A percentile compares a stretch with the other conserved stretches of the same genome.
phyloP scores from a whole-genome alignment of 2,329 filamentous ascomycete species.

The Macroventuria anomochaeta region DNA sequence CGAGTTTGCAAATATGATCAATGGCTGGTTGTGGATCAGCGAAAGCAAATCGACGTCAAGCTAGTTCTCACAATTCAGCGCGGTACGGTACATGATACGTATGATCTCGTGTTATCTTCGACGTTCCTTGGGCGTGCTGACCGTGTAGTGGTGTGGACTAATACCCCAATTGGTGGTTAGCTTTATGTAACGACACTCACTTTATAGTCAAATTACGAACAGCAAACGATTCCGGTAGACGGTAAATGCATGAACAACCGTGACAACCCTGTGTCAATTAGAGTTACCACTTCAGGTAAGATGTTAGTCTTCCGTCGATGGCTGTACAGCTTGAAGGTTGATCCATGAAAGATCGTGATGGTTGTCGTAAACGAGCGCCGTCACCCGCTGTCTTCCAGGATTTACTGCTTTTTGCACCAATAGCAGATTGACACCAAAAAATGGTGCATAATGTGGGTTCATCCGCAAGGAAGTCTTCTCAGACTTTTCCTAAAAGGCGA shows the following conservation, averaged over 20 bases:
- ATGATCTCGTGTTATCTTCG: too few species aligned
- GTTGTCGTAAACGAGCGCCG: conserved; percentile 19
- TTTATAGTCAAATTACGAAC: too few species aligned
- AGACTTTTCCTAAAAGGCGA: background rate
- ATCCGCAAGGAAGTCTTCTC: background rate
- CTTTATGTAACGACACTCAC: too few species aligned
- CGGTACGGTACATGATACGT: too few species aligned
- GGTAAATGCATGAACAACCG: too few species aligned
- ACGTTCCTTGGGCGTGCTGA: too few species aligned
- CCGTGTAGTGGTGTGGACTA: too few species aligned
- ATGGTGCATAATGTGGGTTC: conserved; percentile 10
- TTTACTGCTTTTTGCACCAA: conserved; percentile 9
- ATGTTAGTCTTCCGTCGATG: conserved; percentile 17
- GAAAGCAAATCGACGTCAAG: too few species aligned
- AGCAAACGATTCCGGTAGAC: background rate
- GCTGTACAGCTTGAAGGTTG: conserved; percentile 29
- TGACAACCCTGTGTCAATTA: background rate
- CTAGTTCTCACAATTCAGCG: too few species aligned
- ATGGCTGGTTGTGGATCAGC: too few species aligned
- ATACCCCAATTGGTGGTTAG: too few species aligned
- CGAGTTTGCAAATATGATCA: too few species aligned
- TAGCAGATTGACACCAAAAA: conserved; percentile 4
- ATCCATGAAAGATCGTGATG: conserved; percentile 26
- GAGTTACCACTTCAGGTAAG: conserved; percentile 6
- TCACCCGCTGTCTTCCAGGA: conserved; percentile 5